A percentile compares a stretch with the other conserved stretches of the same genome.
phyloP scores from a whole-genome alignment of 1,139 yeast species.

The Yamadazyma taylorii region DNA sequence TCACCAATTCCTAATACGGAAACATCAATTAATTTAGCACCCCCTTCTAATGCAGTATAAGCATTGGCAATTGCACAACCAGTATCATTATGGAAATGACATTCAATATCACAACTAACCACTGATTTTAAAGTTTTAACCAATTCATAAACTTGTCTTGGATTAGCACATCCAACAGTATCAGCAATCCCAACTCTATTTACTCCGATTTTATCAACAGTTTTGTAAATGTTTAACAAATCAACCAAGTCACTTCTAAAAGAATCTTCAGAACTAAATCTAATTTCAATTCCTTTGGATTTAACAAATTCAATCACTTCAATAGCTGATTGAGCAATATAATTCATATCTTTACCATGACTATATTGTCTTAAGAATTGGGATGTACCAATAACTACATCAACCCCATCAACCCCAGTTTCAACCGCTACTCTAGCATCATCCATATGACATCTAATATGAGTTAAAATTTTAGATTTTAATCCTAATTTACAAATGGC shows the following conservation, averaged over 20 bases:
- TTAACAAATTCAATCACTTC: slow-evolving; percentile 98
- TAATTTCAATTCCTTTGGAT: slow-evolving; percentile 93
- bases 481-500: slow-evolving; percentile 97
- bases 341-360: slow-evolving; percentile 98
- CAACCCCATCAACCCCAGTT: slow-evolving; percentile 99
- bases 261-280: slow-evolving; percentile 96
- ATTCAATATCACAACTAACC: slow-evolving; percentile 95
- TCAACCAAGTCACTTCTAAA: slow-evolving; percentile 97
- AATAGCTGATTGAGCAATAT: slow-evolving; percentile 93
- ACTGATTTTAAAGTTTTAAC: slow-evolving; percentile 91
- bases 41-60: slow-evolving; percentile 96
- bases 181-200: slow-evolving; percentile 99
- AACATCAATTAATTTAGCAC: slow-evolving; percentile 93
- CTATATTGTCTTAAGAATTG: slow-evolving; percentile 92
- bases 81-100: slow-evolving; percentile 98
- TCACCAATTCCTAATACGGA: slow-evolving; percentile 98
- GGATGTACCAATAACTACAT: slow-evolving; percentile 97
- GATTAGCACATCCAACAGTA: slow-evolving; percentile 98
- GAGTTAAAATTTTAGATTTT: slow-evolving; percentile 89
- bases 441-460: slow-evolving; percentile 98
- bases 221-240: slow-evolving; percentile 89
- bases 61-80: slow-evolving; percentile 99
- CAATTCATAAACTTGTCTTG: slow-evolving; percentile 96
- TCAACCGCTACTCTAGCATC: slow-evolving; percentile 96
- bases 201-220: slow-evolving; percentile 96